A percentile compares a stretch with the other conserved stretches of the same genome.
Conservation (phyloP, 768 basidiomycete genomes). For the Tremella mesenterica region DNA sequence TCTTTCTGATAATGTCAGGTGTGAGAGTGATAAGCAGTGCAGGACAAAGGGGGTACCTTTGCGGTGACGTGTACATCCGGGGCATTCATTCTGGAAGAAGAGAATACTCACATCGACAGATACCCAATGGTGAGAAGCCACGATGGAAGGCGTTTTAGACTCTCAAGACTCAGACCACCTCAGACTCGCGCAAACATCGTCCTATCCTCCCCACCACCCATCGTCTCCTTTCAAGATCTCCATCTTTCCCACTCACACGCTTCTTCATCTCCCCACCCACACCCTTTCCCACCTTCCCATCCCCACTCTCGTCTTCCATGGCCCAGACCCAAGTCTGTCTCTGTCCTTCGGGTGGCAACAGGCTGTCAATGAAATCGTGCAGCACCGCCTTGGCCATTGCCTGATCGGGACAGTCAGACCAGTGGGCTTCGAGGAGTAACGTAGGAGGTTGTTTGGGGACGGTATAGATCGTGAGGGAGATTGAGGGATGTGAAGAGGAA, state of each 20-base stretch:
- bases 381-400: not conserved
- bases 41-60: too few relatives aligned
- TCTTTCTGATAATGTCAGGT: too few relatives aligned
- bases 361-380: not conserved
- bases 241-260: not conserved
- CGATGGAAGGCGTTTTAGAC: too few relatives aligned
- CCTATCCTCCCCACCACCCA: too few relatives aligned
- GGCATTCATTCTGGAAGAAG: too few relatives aligned
- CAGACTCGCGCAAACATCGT: too few relatives aligned
- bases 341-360: not conserved
- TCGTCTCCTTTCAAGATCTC: not conserved
- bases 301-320: too few relatives aligned
- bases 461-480: slow-evolving; percentile 21
- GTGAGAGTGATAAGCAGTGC: too few relatives aligned
- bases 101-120: too few relatives aligned
- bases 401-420: not conserved
- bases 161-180: too few relatives aligned
- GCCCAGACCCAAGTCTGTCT: not conserved
- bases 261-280: not conserved
- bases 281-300: not conserved
- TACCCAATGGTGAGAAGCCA: too few relatives aligned
- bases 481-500: slow-evolving; percentile 5
- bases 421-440: slow-evolving; percentile 29
- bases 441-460: slow-evolving; percentile 14
- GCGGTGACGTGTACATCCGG: too few relatives aligned